Base-by-base conservation (phyloP, 2,329 filamentous ascomycete species). In the Xylaria digitata region DNA sequence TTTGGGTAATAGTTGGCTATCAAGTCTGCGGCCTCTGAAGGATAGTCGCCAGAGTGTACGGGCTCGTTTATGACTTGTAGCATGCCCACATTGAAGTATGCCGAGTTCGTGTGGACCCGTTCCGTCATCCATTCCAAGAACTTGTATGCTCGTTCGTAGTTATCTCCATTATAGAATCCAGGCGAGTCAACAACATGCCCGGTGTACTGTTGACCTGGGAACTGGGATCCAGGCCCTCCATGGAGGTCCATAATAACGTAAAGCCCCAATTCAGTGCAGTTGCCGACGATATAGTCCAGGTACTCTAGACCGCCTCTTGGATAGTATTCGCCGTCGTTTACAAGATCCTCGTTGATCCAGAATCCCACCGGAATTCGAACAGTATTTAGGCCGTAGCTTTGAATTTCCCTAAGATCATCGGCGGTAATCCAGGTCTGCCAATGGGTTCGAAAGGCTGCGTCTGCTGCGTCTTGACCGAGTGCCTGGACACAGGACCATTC, bases 41-140 rank as follows among this genome's bases (percentile, higher is more conserved):
- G 76, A 67, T 58, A 80, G 72, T 55, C 64, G 9, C 23, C 65
- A 7, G 46, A 8, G 30, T 71, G 70, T 6, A 81, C 71, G 2
- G 85, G 85, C 73, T 86, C 85, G 73, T 86, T 87, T 56, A 86
- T 78, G 23, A 86, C 76, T 62, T 83, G 80, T 15, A 86, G 69
- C 78, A 83, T 84, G 49, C 84, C 84, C 34, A 86, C 84, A 42
- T 81, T 85, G 62, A 80, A 76, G 74, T 84, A 85, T 42, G 74
- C 76, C 45, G 74, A 57, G 63, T 80, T 80, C 17, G 70, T 73
- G 71, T 86, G 84, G 56, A 84, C 80, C 40, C 79, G 77, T 32
- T 80, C 78, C 1, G 83, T 80, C 74, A 86, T 82, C 80, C 82
- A 84, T 52, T 80, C 78, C 32, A 86, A 79, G 73, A 85, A 86